Evolutionary conservation across 78 protist genomes (phyloP).

Genomic region (Pigoraptor vietnamica): DNA sequence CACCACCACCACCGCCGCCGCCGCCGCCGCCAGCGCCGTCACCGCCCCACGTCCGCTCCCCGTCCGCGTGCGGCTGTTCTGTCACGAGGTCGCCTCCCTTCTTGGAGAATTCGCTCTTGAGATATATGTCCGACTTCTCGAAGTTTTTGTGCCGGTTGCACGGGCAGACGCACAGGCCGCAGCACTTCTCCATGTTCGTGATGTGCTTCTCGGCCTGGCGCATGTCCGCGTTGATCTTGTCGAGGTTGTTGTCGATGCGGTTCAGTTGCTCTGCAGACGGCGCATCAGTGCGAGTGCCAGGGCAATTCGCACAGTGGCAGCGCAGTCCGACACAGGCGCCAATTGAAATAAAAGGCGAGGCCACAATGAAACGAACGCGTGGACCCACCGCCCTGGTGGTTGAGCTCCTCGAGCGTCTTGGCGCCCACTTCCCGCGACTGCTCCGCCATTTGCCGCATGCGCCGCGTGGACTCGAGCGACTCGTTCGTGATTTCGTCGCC

Average conservation of each 20-base stretch:
- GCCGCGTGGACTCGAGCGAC: conserved; percentile 22
- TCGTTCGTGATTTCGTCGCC: conserved; percentile 12
- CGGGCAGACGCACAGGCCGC: conserved; percentile 18
- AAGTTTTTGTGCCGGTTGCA: neutral
- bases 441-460: conserved; percentile 28
- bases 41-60: neutral
- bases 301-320: neutral
- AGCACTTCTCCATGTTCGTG: conserved; percentile 33
- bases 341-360: neutral
- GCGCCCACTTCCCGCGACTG: conserved; percentile 27
- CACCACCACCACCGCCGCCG: neutral
- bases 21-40: neutral
- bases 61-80: neutral
- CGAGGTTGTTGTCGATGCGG: conserved; percentile 26
- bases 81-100: neutral
- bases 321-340: neutral
- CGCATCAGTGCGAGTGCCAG: neutral
- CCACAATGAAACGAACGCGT: too few relatives aligned
- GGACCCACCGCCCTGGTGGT: conserved; percentile 26
- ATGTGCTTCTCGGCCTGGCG: conserved; percentile 18
- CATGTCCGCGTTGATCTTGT: conserved; percentile 28
- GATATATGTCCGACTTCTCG: neutral
- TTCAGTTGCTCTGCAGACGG: conserved; percentile 22
- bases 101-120: neutral
- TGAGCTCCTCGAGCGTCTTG: conserved; percentile 3